Evolutionary conservation across 495 filamentous ascomycete genomes (phyloP).

Genomic region (Xylaria flabelliformis): DNA sequence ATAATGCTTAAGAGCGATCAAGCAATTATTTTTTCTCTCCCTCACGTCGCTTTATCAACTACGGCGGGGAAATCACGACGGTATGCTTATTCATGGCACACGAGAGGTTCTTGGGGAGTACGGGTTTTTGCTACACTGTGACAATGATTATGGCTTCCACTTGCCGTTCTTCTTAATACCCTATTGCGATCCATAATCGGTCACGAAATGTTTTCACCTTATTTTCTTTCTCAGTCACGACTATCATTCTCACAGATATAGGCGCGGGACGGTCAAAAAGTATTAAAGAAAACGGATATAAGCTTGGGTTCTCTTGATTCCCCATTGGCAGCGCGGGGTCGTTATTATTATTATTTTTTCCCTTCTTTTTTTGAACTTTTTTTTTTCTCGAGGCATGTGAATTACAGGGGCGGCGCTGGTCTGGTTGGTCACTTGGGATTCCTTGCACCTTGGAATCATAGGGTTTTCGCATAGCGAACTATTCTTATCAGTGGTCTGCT

Average conservation of each 20-base stretch:
- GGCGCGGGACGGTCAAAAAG: constrained; percentile 17
- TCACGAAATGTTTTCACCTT: constrained; percentile 31
- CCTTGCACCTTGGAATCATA: constrained; percentile 3
- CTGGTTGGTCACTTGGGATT: constrained; percentile 13
- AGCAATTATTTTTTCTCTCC: constrained; percentile 1
- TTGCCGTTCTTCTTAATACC: constrained; percentile 24
- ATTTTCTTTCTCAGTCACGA: constrained; percentile 16
- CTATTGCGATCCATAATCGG: constrained; percentile 33
- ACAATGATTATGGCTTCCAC: constrained; percentile 15
- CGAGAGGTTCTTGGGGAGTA: constrained; percentile 12
- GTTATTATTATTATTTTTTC: background rate
- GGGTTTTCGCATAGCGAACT: constrained; percentile 14
- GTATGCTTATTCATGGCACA: constrained; percentile 3
- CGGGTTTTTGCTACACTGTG: constrained; percentile 17
- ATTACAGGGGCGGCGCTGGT: constrained; percentile 17
- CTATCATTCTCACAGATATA: constrained; percentile 13
- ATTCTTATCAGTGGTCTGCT: background rate
- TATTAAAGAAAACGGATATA: constrained; percentile 16
- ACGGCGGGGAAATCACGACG: constrained; percentile 8
- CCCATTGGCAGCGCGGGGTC: constrained; percentile 12
- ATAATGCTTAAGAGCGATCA: background rate
- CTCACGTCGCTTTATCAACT: constrained; percentile 9
- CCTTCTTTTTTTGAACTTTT: background rate
- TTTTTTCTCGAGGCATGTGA: background rate
- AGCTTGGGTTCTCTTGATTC: constrained; percentile 6